These are phyloP conservation scores for Aethionema arabicum DNA, from an alignment of 345 rosid genomes.

Conservation along the genomic window DNA sequence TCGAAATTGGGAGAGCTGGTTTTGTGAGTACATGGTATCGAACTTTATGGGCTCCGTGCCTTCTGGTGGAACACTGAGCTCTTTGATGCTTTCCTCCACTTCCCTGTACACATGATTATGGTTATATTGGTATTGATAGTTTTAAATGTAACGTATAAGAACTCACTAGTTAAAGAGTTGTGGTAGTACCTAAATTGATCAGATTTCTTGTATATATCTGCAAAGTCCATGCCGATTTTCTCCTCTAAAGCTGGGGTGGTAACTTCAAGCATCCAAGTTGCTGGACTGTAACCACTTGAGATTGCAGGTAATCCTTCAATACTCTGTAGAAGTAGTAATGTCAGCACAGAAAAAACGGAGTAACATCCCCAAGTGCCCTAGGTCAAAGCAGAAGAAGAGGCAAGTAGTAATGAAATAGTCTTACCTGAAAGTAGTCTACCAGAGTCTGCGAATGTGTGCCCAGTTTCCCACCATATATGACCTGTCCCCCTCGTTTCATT, in stretches of 20 bases:
- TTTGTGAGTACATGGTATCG: constrained; percentile 54
- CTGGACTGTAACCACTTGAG: constrained; percentile 74
- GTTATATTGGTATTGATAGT: background rate
- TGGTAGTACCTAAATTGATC: constrained; percentile 54
- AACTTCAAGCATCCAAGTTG: constrained; percentile 98
- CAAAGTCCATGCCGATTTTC: constrained; percentile 60
- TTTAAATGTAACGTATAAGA: background rate
- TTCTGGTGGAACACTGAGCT: constrained; percentile 55
- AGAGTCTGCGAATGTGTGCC: constrained; percentile 63
- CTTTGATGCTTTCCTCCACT: constrained; percentile 62
- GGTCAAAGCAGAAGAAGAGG: background rate
- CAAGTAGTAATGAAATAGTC: constrained; percentile 4
- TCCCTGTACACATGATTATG: constrained; percentile 41
- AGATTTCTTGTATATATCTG: constrained; percentile 63
- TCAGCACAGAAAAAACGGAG: background rate
- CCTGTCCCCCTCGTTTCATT: constrained; percentile 94
- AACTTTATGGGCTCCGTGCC: constrained; percentile 67
- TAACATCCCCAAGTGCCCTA: background rate
- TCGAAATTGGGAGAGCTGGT: constrained; percentile 49
- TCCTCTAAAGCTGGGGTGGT: constrained; percentile 67
- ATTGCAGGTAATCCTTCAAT: constrained; percentile 60
- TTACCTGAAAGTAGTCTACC: constrained; percentile 86
- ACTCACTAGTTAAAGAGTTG: constrained; percentile 1
- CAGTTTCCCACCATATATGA: constrained; percentile 85
- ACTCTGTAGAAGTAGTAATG: constrained; percentile 39